A percentile compares a stretch with the other conserved stretches of the same genome.
Evolutionary conservation across 805 yeast genomes (phyloP).

Genomic region (Sugiyamaella chiloensis): DNA sequence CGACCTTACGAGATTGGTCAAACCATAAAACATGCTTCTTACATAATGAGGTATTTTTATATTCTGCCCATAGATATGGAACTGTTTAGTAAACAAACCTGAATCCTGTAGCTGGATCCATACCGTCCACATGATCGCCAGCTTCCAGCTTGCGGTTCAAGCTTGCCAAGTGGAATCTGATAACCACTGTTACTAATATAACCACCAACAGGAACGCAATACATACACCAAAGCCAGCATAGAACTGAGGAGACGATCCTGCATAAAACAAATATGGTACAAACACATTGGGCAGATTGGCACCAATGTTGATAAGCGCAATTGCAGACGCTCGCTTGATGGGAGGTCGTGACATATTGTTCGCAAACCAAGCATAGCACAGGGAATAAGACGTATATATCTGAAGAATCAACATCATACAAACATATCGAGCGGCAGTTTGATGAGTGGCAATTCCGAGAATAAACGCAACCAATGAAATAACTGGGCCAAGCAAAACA

Average conservation of each 20-base stretch:
- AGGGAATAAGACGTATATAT: constrained; percentile 53
- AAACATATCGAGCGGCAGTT: constrained; percentile 55
- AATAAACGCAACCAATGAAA: constrained; percentile 35
- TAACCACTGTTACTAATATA: constrained; percentile 17
- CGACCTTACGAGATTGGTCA: no score
- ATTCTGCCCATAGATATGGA: background rate
- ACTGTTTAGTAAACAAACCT: constrained; percentile 14
- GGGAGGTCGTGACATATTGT: constrained; percentile 55
- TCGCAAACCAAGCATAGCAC: constrained; percentile 54
- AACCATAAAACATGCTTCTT: no score
- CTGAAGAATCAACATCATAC: constrained; percentile 58
- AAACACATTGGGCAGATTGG: constrained; percentile 27
- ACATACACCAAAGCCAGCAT: constrained; percentile 27
- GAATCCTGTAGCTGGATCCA: constrained; percentile 28
- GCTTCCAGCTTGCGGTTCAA: constrained; percentile 22
- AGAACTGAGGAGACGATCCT: constrained; percentile 25
- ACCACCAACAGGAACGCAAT: constrained; percentile 20
- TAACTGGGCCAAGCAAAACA: constrained; percentile 38
- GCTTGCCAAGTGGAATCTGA: constrained; percentile 16
- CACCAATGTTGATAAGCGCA: constrained; percentile 47
- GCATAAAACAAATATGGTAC: constrained; percentile 25
- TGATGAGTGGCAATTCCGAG: constrained; percentile 37
- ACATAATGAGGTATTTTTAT: no score
- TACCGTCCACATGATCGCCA: constrained; percentile 27
- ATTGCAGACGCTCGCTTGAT: constrained; percentile 53